Base-by-base conservation (phyloP, 768 basidiomycete species). In the Russula griseocarnosa region DNA sequence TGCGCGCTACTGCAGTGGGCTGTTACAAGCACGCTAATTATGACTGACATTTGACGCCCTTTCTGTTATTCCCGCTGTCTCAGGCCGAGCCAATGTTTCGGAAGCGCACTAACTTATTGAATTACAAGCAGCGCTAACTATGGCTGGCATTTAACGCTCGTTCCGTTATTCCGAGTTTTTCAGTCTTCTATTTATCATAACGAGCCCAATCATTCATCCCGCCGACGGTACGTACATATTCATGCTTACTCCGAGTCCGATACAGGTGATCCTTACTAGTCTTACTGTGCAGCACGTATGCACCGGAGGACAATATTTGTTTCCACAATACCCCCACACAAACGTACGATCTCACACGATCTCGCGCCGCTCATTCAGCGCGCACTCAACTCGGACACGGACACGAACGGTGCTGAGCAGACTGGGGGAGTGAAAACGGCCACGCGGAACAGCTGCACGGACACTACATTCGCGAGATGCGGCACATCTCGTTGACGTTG, bases 401-500 rank as follows among this genome's bases (percentile, higher is more conserved):
- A 34, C n/a, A n/a, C 6, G 22, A 13, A 14, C 32, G 32, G 5
- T 5, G n/a, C 32, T 24, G 3, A 28, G n/a, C 9, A 16, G n/a
- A n/a, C 49, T 7, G 26, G 49, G 49, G 28, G 46, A 13, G 20
- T 1, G 51, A 56, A 0, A 32, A 34, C 4, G 24, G 22, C 6
- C 47, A 52, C 10, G 30, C 51, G 3, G 58, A 62, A 20, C 16
- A 14, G 2, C 68, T 84, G 7, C 87, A 85, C 73, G 68, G 69
- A 32, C 74, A 74, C 67, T 92, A 90, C 71, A 71, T 75, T 13
- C 81, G 84, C 62, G 88, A 93, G 72, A 76, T 93, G 63, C 74
- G 78, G 18, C 92, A 90, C 71, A 87, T 90, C 73, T 92, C 11
- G 83, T 86, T 10, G 79, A 81, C 58, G n/a, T n/a, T n/a, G n/a